phyloP scores from a whole-genome alignment of 345 rosid species.

The Populus euphratica region DNA sequence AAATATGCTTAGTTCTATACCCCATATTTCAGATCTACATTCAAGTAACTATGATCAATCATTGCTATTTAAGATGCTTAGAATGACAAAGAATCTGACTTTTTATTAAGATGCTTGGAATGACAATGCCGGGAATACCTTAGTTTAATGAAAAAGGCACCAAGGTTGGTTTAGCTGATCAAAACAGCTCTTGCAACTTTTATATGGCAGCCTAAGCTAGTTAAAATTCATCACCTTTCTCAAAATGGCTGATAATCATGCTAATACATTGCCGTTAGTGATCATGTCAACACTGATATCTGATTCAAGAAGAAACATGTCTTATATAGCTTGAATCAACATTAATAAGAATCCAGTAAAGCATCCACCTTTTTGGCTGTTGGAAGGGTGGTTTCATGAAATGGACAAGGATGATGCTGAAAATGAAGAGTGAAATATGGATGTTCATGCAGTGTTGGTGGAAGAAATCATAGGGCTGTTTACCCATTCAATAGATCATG shows the following conservation, averaged over 20 bases:
- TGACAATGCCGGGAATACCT: too few species aligned
- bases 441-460: neutral
- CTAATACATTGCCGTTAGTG: neutral
- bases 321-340: neutral
- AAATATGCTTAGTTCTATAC: too few species aligned
- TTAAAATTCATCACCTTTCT: neutral
- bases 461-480: neutral
- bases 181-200: neutral
- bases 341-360: neutral
- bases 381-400: neutral
- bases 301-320: neutral
- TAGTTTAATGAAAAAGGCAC: too few species aligned
- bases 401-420: neutral
- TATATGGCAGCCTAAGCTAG: neutral
- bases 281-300: neutral
- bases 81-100: too few species aligned
- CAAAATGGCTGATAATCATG: neutral
- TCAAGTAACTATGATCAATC: too few species aligned
- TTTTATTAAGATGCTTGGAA: too few species aligned
- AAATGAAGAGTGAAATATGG: neutral
- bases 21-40: too few species aligned
- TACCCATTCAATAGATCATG: neutral
- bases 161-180: neutral
- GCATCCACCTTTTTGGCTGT: neutral
- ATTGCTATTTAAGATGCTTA: too few species aligned